Percentiles rank a stretch among this genome's conserved stretches.
Conservation (phyloP, 1,139 yeast species). For the Torulaspora pretoriensis region DNA sequence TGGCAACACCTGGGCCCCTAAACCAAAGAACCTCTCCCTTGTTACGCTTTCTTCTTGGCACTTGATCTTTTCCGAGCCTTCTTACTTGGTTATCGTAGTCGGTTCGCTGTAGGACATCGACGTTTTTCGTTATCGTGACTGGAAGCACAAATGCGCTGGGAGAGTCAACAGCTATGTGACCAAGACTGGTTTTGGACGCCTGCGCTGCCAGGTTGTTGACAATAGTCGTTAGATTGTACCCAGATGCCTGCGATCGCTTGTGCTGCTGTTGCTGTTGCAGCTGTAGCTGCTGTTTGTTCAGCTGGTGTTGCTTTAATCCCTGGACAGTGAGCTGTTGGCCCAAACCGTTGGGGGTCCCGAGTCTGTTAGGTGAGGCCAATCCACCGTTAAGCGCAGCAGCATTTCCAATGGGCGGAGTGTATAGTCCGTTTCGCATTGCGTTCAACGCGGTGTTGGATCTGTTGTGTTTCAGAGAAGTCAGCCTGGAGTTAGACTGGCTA, state of each 20-base stretch:
- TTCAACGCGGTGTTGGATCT: conserved; percentile 16
- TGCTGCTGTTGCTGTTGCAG: conserved; percentile 30
- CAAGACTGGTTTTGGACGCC: conserved; percentile 25
- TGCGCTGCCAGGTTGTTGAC: conserved; percentile 29
- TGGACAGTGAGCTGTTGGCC: conserved; percentile 21
- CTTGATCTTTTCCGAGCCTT: conserved; percentile 32
- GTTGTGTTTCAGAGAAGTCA: conserved; percentile 23
- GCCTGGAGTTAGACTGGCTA: conserved; percentile 22
- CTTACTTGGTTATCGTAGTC: conserved; percentile 30
- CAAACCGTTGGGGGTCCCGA: conserved; percentile 14
- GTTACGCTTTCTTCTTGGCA: conserved; percentile 31
- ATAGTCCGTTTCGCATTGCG: conserved; percentile 11
- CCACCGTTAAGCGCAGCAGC: conserved; percentile 9
- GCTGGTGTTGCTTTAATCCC: conserved; percentile 25
- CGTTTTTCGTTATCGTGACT: conserved; percentile 24
- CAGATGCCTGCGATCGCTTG: conserved; percentile 23
- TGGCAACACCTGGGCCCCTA: conserved; percentile 68
- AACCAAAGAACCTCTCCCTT: conserved; percentile 66
- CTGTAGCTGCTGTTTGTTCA: conserved; percentile 24
- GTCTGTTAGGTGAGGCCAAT: conserved; percentile 5
- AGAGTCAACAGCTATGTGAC: conserved; percentile 28
- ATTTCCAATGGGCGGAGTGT: conserved; percentile 9
- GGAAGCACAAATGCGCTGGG: conserved; percentile 32
- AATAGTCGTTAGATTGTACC: conserved; percentile 25
- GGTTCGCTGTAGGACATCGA: conserved; percentile 29